Evolutionary conservation across 2,329 filamentous ascomycete species (phyloP).

Genomic region (Sclerotinia sclerotiorum): DNA sequence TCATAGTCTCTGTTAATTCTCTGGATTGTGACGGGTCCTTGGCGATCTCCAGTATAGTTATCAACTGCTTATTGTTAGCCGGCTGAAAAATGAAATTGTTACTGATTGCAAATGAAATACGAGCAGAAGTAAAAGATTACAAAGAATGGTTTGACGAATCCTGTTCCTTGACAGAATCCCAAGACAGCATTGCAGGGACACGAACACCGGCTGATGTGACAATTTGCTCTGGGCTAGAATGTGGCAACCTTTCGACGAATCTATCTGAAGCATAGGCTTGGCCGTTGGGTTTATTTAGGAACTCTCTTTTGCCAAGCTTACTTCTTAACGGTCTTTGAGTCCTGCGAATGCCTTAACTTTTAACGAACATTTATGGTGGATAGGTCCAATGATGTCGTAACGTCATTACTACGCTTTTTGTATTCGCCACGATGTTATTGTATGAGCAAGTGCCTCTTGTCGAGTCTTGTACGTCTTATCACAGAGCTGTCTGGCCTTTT

Average conservation of each 20-base stretch:
- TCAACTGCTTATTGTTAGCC: slow-evolving; percentile 14
- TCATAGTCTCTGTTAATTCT: not conserved
- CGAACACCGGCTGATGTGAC: not conserved
- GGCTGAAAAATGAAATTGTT: not conserved
- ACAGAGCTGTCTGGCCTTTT: not conserved
- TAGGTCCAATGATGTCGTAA: not conserved
- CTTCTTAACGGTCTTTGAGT: not conserved
- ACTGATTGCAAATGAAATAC: not conserved
- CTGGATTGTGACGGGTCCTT: not conserved
- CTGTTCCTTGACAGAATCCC: slow-evolving; percentile 18
- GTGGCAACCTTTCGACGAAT: not conserved
- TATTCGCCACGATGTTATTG: slow-evolving; percentile 1
- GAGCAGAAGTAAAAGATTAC: not conserved
- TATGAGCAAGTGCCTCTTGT: slow-evolving; percentile 4
- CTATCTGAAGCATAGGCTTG: not conserved
- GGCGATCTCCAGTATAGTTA: not conserved
- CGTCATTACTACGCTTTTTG: not conserved
- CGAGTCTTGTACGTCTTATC: not conserved
- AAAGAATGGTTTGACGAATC: not conserved
- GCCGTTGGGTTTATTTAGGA: not conserved
- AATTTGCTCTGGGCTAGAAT: not conserved
- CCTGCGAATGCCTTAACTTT: not conserved
- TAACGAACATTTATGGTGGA: not conserved
- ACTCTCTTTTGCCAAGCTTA: not conserved
- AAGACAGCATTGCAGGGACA: not conserved